These are phyloP conservation scores for Kodamaea sagamina DNA, from an alignment of 805 yeast species.

Conservation along the genomic window DNA sequence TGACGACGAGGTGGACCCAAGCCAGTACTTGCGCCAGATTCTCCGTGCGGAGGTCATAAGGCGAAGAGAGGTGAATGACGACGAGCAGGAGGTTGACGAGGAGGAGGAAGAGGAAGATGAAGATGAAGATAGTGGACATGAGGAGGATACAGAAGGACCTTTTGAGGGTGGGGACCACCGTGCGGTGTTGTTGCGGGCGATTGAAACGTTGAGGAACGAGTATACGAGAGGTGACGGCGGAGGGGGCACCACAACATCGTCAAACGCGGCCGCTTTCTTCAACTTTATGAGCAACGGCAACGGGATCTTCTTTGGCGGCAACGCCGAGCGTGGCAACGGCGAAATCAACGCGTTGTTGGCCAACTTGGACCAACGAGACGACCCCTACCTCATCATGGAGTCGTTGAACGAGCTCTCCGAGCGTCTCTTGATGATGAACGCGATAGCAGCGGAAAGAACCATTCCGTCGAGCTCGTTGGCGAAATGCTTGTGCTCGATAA, in stretches of 20 bases:
- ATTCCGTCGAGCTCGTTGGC: constrained; percentile 63
- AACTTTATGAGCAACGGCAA: constrained; percentile 9
- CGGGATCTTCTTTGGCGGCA: constrained; percentile 12
- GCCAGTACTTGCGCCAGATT: constrained; percentile 10
- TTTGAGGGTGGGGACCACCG: constrained; percentile 19
- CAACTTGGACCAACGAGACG: constrained; percentile 48
- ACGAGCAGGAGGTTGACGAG: constrained; percentile 16
- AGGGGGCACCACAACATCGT: too few relatives aligned
- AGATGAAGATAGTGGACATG: constrained; percentile 16
- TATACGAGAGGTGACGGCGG: not conserved
- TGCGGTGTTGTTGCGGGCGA: constrained; percentile 25
- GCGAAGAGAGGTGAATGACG: constrained; percentile 12
- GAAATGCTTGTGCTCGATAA: constrained; percentile 53
- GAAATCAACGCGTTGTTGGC: constrained; percentile 39
- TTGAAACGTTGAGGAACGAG: constrained; percentile 17
- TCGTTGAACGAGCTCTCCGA: constrained; percentile 66
- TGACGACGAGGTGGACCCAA: constrained; percentile 16
- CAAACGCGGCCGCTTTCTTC: constrained; percentile 6
- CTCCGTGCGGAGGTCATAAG: constrained; percentile 13
- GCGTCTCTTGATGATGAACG: constrained; percentile 67
- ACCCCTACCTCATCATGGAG: constrained; percentile 63
- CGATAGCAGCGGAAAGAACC: constrained; percentile 57
- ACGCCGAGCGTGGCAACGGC: constrained; percentile 20
- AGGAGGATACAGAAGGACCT: not conserved
- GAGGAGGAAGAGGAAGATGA: constrained; percentile 19